Percentiles rank a stretch among this genome's conserved stretches.
Evolutionary conservation across 208 protist species (phyloP).

Genomic region (Balamuthia mandrillaris): DNA sequence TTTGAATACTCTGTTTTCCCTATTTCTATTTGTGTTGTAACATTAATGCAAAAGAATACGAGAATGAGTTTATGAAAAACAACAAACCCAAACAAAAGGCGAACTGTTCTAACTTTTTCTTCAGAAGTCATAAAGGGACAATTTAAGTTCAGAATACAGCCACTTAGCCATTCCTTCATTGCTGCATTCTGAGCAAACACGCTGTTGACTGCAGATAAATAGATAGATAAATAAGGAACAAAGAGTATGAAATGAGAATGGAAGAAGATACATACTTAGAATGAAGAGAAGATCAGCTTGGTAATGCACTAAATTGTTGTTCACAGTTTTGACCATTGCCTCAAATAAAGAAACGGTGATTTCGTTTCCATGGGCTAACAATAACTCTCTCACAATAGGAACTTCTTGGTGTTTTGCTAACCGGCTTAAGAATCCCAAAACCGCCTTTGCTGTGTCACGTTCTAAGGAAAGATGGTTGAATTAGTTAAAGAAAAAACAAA

Average conservation of each 20-base stretch:
- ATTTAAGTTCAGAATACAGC: not conserved
- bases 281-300: conserved; percentile 1
- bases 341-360: not conserved
- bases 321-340: not conserved
- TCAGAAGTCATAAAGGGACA: not conserved
- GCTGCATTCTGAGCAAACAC: not conserved
- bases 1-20: not conserved
- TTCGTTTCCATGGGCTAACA: not conserved
- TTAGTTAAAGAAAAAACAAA: not conserved
- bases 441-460: not conserved
- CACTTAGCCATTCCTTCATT: not conserved
- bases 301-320: not conserved
- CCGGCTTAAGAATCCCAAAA: not conserved
- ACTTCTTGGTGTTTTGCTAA: not conserved
- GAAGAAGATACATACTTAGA: not conserved
- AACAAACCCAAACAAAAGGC: not conserved
- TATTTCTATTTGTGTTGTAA: not conserved
- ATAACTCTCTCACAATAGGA: not conserved
- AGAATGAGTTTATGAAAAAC: not conserved
- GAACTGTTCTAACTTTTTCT: not conserved
- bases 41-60: not conserved
- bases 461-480: not conserved
- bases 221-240: not conserved
- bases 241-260: not conserved
- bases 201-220: not conserved